Percentiles rank a stretch among this genome's conserved stretches.
Conservation (phyloP, 768 basidiomycete species). For the Boletus subcaerulescens region DNA sequence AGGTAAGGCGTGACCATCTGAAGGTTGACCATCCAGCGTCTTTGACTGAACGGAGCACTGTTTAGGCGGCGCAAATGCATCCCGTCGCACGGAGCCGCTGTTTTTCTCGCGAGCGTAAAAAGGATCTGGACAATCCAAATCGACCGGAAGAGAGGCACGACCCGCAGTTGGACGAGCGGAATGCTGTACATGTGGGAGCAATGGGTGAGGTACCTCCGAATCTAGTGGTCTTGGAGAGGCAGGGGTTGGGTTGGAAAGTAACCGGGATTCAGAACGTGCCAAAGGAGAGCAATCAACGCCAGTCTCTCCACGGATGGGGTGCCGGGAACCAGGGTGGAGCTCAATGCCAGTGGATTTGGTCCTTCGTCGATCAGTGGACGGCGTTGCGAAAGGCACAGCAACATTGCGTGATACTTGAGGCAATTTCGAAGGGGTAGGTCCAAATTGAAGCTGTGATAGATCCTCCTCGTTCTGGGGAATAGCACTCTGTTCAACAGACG, state of each 20-base stretch:
- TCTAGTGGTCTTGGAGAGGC: neutral
- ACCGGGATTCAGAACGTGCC: neutral
- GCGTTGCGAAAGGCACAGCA: conserved; percentile 7
- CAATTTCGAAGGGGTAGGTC: neutral
- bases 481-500: neutral
- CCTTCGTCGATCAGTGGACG: conserved; percentile 3
- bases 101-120: neutral
- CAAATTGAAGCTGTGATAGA: conserved; percentile 1
- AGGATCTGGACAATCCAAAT: neutral
- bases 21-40: neutral
- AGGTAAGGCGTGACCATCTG: neutral
- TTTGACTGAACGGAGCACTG: neutral
- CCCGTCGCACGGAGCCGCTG: neutral
- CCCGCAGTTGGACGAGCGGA: neutral
- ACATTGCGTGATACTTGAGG: neutral
- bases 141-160: neutral
- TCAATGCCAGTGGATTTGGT: neutral
- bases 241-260: neutral
- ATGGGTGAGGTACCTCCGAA: neutral
- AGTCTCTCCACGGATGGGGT: neutral
- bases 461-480: neutral
- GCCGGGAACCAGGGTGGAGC: neutral
- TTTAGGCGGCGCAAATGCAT: neutral
- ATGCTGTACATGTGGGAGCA: neutral
- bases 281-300: conserved; percentile 1